Evolutionary conservation across 371 early-diverging fungal genomes (phyloP).

Genomic region (Mucor racemosus): DNA sequence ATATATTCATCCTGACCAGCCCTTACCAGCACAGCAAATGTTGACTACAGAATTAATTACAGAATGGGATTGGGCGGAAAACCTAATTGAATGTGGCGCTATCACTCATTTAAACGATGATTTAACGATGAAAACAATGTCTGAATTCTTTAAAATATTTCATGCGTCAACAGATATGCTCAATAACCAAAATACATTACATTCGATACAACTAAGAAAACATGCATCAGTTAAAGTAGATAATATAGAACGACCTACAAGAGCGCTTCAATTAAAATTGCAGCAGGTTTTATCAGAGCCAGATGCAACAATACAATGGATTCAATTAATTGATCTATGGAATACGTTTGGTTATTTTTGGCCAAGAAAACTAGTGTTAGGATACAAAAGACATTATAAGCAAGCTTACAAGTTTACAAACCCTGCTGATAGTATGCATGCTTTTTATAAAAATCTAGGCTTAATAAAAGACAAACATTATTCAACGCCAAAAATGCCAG

Average conservation of each 20-base stretch:
- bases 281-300: constrained; percentile 23
- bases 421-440: constrained; percentile 7
- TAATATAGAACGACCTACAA: constrained; percentile 38
- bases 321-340: constrained; percentile 35
- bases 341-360: constrained; percentile 50
- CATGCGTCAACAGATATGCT: constrained; percentile 21
- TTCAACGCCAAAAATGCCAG: background rate
- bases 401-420: constrained; percentile 13
- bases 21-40: constrained; percentile 4
- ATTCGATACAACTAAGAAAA: constrained; percentile 33
- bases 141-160: constrained; percentile 42
- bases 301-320: constrained; percentile 28
- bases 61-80: constrained; percentile 40
- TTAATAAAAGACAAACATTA: constrained; percentile 4
- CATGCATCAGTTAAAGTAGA: constrained; percentile 44
- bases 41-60: constrained; percentile 38
- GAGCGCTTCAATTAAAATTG: constrained; percentile 24
- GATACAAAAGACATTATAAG: constrained; percentile 14
- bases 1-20: constrained; percentile 21
- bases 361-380: constrained; percentile 44
- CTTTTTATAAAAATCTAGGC: constrained; percentile 6
- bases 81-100: constrained; percentile 35
- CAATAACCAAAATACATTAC: constrained; percentile 18
- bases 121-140: constrained; percentile 36
- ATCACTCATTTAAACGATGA: constrained; percentile 40